Evolutionary conservation across 768 basidiomycete genomes (phyloP).

Genomic region (Naematelia aurantialba): DNA sequence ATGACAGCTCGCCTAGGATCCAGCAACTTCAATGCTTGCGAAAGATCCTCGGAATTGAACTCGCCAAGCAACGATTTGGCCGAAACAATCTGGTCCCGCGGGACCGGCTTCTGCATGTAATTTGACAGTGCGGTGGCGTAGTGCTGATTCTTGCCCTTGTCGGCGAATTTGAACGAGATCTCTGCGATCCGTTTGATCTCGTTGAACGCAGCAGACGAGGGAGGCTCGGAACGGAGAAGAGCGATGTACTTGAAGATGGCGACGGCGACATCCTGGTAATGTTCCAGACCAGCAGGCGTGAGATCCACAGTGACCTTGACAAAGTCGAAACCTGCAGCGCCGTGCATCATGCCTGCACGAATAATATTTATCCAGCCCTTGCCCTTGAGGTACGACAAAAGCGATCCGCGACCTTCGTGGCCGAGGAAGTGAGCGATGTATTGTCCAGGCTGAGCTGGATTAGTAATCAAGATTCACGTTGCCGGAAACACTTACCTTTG

Average conservation of each 20-base stretch:
- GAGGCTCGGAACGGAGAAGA: constrained; percentile 50
- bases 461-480: not conserved
- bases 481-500: constrained; percentile 52
- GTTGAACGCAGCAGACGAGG: constrained; percentile 62
- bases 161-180: constrained; percentile 78
- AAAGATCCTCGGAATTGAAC: constrained; percentile 59
- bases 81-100: constrained; percentile 69
- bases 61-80: constrained; percentile 69
- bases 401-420: constrained; percentile 83
- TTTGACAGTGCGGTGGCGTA: constrained; percentile 75
- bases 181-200: constrained; percentile 69
- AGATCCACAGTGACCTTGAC: constrained; percentile 78
- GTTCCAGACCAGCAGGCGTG: constrained; percentile 79
- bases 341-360: constrained; percentile 66
- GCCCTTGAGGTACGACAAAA: constrained; percentile 82
- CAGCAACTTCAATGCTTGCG: constrained; percentile 62
- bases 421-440: constrained; percentile 66
- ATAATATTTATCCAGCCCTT: constrained; percentile 81
- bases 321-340: constrained; percentile 71
- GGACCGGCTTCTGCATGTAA: constrained; percentile 73
- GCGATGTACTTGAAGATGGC: constrained; percentile 69
- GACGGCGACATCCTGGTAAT: constrained; percentile 68
- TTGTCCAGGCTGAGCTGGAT: constrained; percentile 58
- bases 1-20: constrained; percentile 64
- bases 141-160: constrained; percentile 72